Conservation (phyloP, 306 rosid genomes). For the Urtica urens region DNA sequence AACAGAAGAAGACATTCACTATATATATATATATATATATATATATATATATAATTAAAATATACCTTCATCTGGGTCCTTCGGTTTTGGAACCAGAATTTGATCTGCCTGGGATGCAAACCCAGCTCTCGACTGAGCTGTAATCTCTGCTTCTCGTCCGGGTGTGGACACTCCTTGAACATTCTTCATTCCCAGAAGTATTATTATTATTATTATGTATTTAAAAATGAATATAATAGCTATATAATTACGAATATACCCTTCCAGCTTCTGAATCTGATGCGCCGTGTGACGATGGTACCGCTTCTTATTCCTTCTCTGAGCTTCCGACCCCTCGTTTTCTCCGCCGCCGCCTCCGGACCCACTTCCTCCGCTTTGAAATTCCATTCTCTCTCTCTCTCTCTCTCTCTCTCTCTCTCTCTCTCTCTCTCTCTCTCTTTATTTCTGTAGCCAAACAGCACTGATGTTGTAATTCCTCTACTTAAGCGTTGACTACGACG, state of each 20-base stretch:
- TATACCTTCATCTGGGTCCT: conserved; percentile 98
- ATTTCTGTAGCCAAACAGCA: background rate
- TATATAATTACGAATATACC: conserved; percentile 24
- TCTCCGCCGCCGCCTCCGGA: conserved; percentile 33
- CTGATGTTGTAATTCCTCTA: background rate
- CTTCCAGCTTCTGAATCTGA: conserved; percentile 93
- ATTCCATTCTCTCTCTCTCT: conserved; percentile 44
- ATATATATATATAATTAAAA: background rate
- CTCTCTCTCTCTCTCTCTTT: background rate
- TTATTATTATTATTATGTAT: no score
- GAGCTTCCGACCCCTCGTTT: conserved; percentile 48
- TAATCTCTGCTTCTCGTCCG: conserved; percentile 86
- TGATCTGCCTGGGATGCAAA: conserved; percentile 96
- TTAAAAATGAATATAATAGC: background rate
- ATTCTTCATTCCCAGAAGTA: conserved; percentile 33
- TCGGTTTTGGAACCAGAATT: conserved; percentile 95
- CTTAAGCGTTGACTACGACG: no score
- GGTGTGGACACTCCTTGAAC: conserved; percentile 95
- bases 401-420: conserved; percentile 2
- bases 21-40: background rate
- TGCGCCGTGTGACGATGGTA: conserved; percentile 92
- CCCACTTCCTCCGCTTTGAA: conserved; percentile 51
- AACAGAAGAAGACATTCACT: background rate
- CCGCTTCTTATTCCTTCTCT: conserved; percentile 62
- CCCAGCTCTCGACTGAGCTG: conserved; percentile 83